Percentiles rank a stretch among this genome's conserved stretches.
Evolutionary conservation across 371 early-diverging fungal species (phyloP).

Genomic region (Mortierella sp.): DNA sequence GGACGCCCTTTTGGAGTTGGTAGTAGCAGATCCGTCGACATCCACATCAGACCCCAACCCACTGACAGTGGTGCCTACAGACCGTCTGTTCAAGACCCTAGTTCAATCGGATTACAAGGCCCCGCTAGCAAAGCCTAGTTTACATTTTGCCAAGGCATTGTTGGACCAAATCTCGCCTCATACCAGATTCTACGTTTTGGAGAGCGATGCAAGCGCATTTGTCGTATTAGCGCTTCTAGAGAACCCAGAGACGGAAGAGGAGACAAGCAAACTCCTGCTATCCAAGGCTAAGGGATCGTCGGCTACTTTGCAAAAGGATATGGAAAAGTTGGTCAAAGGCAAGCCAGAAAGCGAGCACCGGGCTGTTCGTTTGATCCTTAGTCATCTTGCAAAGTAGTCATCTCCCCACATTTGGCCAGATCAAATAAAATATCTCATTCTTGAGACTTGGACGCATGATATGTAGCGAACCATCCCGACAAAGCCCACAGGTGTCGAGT

Average conservation of each 20-base stretch:
- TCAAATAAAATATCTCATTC: too few species aligned
- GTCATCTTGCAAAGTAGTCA: slow-evolving; percentile 34
- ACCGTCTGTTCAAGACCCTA: slow-evolving; percentile 69
- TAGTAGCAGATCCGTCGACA: slow-evolving; percentile 58
- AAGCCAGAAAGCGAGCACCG: slow-evolving; percentile 35
- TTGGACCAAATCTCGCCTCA: slow-evolving; percentile 35
- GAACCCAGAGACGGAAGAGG: slow-evolving; percentile 62
- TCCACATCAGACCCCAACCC: slow-evolving; percentile 59
- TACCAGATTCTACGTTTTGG: slow-evolving; percentile 36
- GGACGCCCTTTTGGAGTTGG: slow-evolving; percentile 61
- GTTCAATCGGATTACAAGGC: slow-evolving; percentile 67
- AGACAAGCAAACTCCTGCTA: slow-evolving; percentile 36
- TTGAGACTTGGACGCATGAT: too few species aligned
- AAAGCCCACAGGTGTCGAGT: too few species aligned
- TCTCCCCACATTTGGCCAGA: neutral
- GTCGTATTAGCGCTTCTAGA: slow-evolving; percentile 71
- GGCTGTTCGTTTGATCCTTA: slow-evolving; percentile 40
- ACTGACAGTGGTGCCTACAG: slow-evolving; percentile 65
- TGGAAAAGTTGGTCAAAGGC: slow-evolving; percentile 50
- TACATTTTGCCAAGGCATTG: slow-evolving; percentile 54
- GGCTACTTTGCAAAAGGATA: slow-evolving; percentile 45
- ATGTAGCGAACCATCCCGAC: too few species aligned
- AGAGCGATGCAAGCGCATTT: slow-evolving; percentile 57
- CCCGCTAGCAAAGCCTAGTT: slow-evolving; percentile 60
- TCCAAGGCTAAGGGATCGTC: slow-evolving; percentile 44